Evolutionary conservation across 2,329 filamentous ascomycete genomes (phyloP), one percentile per base, ranked within the genome.

Genomic region (Colletotrichum sojae): DNA sequence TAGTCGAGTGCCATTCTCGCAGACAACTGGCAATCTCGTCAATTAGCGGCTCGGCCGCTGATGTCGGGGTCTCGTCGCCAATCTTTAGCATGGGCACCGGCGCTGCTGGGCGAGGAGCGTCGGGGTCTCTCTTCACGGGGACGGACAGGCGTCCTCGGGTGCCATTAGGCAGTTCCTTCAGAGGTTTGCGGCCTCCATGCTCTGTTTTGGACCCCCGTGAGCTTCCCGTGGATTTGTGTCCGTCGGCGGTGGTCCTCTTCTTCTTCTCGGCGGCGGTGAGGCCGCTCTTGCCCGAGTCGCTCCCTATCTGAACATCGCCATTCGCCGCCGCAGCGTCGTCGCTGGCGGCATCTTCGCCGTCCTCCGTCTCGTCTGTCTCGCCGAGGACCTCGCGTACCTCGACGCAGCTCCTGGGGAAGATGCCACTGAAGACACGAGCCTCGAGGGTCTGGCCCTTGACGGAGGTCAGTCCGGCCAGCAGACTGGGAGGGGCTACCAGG

Each of bases 51-150:
- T 99, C 97, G 9, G 93, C 91, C 16, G 89, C 86, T 6, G 94
- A 98, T 0, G 94, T 97, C 1, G 95, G 94, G 2, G 94, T 97
- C 83, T 99, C 96, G 77, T 99, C 96, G 67, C 96, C 96, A 78
- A 99, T 95, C 80, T 98, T 97, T 61, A 99, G 87, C 92, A 98
- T 96, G 5, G 96, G 96, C 9, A 99, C 95, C 0, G 96, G 96
- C 12, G 97, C 97, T 12, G 94, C 89, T 36, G 95, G 96, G 74
- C 94, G 94, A 12, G 91, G 90, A 25, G 85, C 88, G 76, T 89
- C 85, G 2, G 91, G 90, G 74, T 94, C 89, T 71, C 91, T 88
- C 71, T 83, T 81, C 55, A 86, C 78, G 5, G 84, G 83, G 4
- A 85, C 75, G 9, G 87, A 86, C 20, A 88, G 78, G 20, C 75